Percentiles rank a stretch among this genome's conserved stretches.
Evolutionary conservation across 805 yeast species (phyloP).

Genomic region (Osmozyma mogii): DNA sequence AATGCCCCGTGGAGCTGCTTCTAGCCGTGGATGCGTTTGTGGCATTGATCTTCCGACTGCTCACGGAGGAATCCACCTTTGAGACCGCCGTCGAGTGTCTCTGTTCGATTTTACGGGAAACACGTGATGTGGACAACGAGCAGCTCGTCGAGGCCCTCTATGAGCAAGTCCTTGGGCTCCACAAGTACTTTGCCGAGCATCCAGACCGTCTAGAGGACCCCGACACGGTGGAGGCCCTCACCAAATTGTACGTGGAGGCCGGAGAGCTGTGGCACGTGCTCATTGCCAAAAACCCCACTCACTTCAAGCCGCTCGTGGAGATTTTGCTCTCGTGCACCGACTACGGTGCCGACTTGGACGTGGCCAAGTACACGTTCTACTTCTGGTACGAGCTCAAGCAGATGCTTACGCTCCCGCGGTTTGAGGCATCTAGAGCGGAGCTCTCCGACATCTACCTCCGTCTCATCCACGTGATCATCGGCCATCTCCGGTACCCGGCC

Average conservation of each 20-base stretch:
- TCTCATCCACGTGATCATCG: slow-evolving; percentile 53
- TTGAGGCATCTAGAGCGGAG: slow-evolving; percentile 41
- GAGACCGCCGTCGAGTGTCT: slow-evolving; percentile 84
- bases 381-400: slow-evolving; percentile 86
- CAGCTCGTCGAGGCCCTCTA: slow-evolving; percentile 59
- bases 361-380: slow-evolving; percentile 82
- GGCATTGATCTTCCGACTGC: slow-evolving; percentile 51
- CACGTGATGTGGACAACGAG: slow-evolving; percentile 63
- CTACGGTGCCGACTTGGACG: slow-evolving; percentile 76
- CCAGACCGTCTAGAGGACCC: slow-evolving; percentile 44
- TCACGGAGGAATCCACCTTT: slow-evolving; percentile 60
- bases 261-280: slow-evolving; percentile 94
- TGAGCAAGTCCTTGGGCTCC: slow-evolving; percentile 57
- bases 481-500: slow-evolving; percentile 69
- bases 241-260: slow-evolving; percentile 80
- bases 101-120: slow-evolving; percentile 73
- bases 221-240: slow-evolving; percentile 59
- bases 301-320: slow-evolving; percentile 66
- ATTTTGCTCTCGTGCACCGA: slow-evolving; percentile 64
- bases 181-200: slow-evolving; percentile 28
- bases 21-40: slow-evolving; percentile 58
- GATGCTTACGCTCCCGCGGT: slow-evolving; percentile 53
- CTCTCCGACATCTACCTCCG: slow-evolving; percentile 50
- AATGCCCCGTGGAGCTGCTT: slow-evolving; percentile 68
- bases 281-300: slow-evolving; percentile 62